Evolutionary conservation across 305 asterid species (phyloP).

Genomic region (Solanum hybrid): DNA sequence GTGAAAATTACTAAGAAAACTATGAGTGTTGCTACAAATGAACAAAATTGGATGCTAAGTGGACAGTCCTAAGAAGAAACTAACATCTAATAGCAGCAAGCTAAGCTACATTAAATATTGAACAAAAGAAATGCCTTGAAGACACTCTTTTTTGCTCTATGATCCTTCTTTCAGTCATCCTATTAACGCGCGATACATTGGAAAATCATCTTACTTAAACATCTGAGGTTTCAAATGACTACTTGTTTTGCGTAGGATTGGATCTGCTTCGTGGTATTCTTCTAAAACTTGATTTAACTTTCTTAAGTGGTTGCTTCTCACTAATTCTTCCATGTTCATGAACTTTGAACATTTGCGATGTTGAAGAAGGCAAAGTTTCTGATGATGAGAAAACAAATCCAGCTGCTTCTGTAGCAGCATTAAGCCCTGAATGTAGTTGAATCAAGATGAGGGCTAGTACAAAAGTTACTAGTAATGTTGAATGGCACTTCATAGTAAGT

Average conservation of each 20-base stretch:
- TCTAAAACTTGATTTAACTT: neutral
- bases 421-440: neutral
- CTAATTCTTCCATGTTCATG: neutral
- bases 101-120: neutral
- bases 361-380: neutral
- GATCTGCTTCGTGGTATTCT: constrained; percentile 3
- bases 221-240: neutral
- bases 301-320: neutral
- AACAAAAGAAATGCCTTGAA: neutral
- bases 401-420: neutral
- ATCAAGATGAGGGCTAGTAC: neutral
- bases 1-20: neutral
- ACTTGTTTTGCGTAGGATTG: neutral
- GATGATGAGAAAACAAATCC: neutral
- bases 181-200: neutral
- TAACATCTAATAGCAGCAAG: neutral
- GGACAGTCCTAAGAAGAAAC: neutral
- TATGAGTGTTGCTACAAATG: neutral
- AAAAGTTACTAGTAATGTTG: neutral
- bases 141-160: neutral
- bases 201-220: neutral
- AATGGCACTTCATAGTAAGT: neutral
- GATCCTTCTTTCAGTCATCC: neutral
- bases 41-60: neutral
- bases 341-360: neutral